These are phyloP conservation scores for Pichia exigua DNA, from an alignment of 805 yeast species.

Conservation along the genomic window DNA sequence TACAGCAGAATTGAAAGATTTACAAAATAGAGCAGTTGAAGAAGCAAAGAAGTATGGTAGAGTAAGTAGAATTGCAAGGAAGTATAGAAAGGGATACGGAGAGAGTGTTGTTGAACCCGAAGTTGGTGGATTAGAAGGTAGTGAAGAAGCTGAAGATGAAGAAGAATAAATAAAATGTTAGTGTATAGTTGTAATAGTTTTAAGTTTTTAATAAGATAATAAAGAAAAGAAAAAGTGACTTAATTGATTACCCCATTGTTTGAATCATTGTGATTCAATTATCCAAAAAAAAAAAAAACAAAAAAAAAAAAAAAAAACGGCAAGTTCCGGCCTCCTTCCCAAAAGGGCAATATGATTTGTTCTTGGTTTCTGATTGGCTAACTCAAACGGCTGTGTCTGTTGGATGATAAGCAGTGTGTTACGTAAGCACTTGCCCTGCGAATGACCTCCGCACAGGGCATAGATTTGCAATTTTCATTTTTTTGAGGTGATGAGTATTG, in stretches of 20 bases:
- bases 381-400: not conserved
- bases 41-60: conserved; percentile 49
- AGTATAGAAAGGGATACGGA: conserved; percentile 41
- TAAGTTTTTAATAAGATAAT: too few relatives aligned
- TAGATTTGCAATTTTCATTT: too few relatives aligned
- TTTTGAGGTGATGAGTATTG: not conserved
- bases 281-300: not conserved
- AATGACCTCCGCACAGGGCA: not conserved
- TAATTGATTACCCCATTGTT: too few relatives aligned
- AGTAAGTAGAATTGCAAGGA: conserved; percentile 70
- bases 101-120: conserved; percentile 60
- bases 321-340: not conserved
- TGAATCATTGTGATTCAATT: too few relatives aligned
- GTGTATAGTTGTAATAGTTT: too few relatives aligned
- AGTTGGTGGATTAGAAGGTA: conserved; percentile 56
- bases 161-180: not conserved
- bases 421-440: not conserved
- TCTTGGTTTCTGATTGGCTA: not conserved
- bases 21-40: conserved; percentile 50
- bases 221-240: too few relatives aligned
- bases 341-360: not conserved
- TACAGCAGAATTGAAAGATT: conserved; percentile 43
- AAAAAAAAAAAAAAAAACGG: not conserved
- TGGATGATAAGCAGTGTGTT: not conserved
- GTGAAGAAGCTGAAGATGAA: conserved; percentile 41